These are phyloP conservation scores for Lathyrus aphaca DNA, from an alignment of 306 rosid genomes.

Conservation along the genomic window DNA sequence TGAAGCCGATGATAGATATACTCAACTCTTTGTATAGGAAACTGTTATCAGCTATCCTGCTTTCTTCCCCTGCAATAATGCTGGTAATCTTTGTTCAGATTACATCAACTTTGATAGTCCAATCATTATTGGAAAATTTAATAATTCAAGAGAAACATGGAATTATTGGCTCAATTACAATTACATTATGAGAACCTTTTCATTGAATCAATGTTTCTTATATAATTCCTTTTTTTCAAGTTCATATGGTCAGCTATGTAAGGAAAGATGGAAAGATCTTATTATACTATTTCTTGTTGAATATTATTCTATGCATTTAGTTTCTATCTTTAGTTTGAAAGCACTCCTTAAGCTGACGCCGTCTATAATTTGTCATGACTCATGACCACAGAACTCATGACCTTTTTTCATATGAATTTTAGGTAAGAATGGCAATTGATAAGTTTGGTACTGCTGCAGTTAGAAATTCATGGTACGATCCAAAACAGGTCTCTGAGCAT, in stretches of 20 bases:
- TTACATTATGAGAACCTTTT: conserved; percentile 15
- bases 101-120: conserved; percentile 8
- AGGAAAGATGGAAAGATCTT: conserved; percentile 23
- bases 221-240: conserved; percentile 23
- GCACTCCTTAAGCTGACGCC: conserved; percentile 10
- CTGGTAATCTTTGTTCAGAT: conserved; percentile 58
- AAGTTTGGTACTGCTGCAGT: conserved; percentile 76
- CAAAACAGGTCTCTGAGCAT: conserved; percentile 62
- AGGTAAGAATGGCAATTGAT: conserved; percentile 78
- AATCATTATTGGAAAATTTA: conserved; percentile 21
- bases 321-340: conserved; percentile 29
- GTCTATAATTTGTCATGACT: conserved; percentile 12
- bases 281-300: conserved; percentile 19
- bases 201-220: conserved; percentile 8
- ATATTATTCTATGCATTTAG: conserved; percentile 17
- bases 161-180: conserved; percentile 19
- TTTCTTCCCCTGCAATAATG: conserved; percentile 59
- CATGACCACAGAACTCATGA: conserved; percentile 37
- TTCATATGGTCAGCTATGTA: neutral
- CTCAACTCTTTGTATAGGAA: conserved; percentile 62
- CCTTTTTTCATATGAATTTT: conserved; percentile 34
- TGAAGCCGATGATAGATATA: conserved; percentile 56
- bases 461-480: conserved; percentile 82
- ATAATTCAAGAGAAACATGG: conserved; percentile 19
- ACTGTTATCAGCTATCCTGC: conserved; percentile 63